phyloP scores from a whole-genome alignment of 495 filamentous ascomycete species.

The Aspergillus sclerotiicarbonarius region DNA sequence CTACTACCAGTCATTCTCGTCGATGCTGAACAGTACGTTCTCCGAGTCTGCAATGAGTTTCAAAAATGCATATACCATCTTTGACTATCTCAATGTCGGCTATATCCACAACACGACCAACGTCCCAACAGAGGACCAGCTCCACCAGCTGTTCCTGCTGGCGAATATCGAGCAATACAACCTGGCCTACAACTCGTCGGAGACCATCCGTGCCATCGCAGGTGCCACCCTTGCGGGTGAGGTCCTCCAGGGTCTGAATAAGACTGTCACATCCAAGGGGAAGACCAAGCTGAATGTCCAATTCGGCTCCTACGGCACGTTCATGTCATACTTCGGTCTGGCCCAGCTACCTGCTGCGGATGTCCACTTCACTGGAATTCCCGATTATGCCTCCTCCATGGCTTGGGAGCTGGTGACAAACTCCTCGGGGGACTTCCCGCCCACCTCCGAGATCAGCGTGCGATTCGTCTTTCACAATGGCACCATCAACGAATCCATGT shows the following conservation, averaged over 20 bases:
- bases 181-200: conserved; percentile 50
- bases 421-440: conserved; percentile 33
- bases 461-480: conserved; percentile 57
- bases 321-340: conserved; percentile 54
- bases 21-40: conserved; percentile 61
- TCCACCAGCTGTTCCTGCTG: conserved; percentile 40
- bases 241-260: conserved; percentile 43
- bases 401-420: conserved; percentile 54
- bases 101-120: conserved; percentile 50
- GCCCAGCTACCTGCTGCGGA: conserved; percentile 35
- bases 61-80: conserved; percentile 71
- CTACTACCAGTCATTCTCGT: conserved; percentile 64
- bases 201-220: conserved; percentile 47
- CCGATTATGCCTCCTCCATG: conserved; percentile 54
- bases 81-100: conserved; percentile 55
- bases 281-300: conserved; percentile 44
- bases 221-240: conserved; percentile 48
- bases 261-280: conserved; percentile 37
- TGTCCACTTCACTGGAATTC: conserved; percentile 46
- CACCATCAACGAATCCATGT: conserved; percentile 29
- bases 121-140: conserved; percentile 29
- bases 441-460: conserved; percentile 36
- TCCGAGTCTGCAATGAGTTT: conserved; percentile 51
- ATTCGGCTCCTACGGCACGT: conserved; percentile 50
- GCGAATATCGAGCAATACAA: conserved; percentile 52